Conservation (phyloP, 441 rosid species). For the Adansonia gregorii region DNA sequence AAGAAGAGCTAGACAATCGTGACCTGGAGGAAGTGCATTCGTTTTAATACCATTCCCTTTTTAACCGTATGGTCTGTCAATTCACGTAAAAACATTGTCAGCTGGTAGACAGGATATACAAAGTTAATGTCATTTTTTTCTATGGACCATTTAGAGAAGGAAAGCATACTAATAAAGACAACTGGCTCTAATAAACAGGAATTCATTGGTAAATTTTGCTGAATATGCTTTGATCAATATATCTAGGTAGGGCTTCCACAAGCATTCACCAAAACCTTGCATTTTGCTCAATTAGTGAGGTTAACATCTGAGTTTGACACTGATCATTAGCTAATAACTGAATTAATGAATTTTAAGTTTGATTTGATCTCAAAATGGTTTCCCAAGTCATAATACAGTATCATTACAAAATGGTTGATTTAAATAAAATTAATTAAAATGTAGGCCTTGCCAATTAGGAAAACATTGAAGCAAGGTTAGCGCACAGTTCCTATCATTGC, state of each 20-base stretch:
- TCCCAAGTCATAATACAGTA: too few species aligned
- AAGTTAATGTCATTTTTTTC: neutral
- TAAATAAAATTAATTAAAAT: too few species aligned
- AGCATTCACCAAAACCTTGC: too few species aligned
- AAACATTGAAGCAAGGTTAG: neutral
- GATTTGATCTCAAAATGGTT: too few species aligned
- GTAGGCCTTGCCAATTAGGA: neutral
- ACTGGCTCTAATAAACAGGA: neutral
- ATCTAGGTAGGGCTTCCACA: too few species aligned
- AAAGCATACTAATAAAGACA: neutral
- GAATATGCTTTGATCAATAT: neutral
- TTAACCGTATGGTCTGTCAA: conserved; percentile 10
- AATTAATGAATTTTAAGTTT: too few species aligned
- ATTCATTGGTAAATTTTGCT: neutral
- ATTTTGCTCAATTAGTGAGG: too few species aligned
- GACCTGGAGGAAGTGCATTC: neutral
- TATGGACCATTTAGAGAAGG: neutral
- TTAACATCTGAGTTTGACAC: too few species aligned
- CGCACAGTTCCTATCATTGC: neutral
- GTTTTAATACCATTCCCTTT: conserved; percentile 3
- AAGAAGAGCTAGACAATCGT: neutral
- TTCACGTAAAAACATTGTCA: conserved; percentile 6
- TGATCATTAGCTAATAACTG: too few species aligned
- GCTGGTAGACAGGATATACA: neutral
- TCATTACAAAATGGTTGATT: too few species aligned